Evolutionary conservation across 2,329 filamentous ascomycete species (phyloP), one percentile per base, ranked within the genome.

Genomic region (Stachybotrys echinatus): DNA sequence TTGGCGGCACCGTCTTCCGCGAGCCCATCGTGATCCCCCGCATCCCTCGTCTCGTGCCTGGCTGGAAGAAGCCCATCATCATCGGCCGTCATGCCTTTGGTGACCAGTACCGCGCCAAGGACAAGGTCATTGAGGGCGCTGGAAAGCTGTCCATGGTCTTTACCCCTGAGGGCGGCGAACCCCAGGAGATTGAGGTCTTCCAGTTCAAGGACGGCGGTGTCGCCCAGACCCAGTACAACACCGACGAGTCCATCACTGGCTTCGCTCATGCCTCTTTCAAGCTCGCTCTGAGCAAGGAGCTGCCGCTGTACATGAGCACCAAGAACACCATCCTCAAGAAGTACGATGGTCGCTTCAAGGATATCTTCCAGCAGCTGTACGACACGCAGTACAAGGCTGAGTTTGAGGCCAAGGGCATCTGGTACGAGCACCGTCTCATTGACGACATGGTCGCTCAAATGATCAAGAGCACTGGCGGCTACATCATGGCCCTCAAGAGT

Each of bases 371-470:
- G 81, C 88, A 95, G 66, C 84, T 97, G 63, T 99, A 92, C 74
- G 89, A 97, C 56, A 81, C 79, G 52, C 76, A 86, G 62, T 99
- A 97, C 80, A 87, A 88, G 80, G 80, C 83, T 69, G 81, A 89
- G 42, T 97, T 97, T 62, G 92, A 96, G 69, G 86, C 85, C 65
- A 89, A 91, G 79, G 83, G 83, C 55, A 95, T 97, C 75, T 97
- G 94, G 94, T 97, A 99, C 70, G 94, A 99, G 85, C 94, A 99
- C 77, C 88, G 94, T 65, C 80, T 99, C 60, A 97, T 99, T 66
- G 94, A 99, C 74, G 94, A 99, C 75, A 97, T 99, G 94, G 94
- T 99, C 57, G 94, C 94, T 46, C 94, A 99, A 81, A 99, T 99
- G 94, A 88, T 99, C 80, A 99, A 99, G 88, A 94, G 88, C 74